A percentile compares a stretch with the other conserved stretches of the same genome.
Evolutionary conservation across 768 basidiomycete genomes (phyloP).

Genomic region (Lactifluus volemus): DNA sequence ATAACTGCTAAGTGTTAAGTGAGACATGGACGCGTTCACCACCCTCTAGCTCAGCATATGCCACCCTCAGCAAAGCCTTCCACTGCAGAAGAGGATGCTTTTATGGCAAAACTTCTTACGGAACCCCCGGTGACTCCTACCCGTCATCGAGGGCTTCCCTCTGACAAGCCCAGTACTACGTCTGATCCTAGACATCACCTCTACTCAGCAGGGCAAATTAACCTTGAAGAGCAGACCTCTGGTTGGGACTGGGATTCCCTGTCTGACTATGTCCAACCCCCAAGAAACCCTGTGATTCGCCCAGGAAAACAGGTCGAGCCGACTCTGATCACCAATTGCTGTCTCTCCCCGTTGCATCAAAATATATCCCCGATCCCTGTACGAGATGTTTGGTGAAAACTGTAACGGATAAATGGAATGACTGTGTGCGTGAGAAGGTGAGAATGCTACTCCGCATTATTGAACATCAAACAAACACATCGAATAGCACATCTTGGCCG

Average conservation of each 20-base stretch:
- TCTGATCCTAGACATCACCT: background rate
- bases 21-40: background rate
- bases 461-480: background rate
- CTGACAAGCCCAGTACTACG: background rate
- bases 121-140: conserved; percentile 27
- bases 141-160: conserved; percentile 8
- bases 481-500: conserved; percentile 44
- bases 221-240: conserved; percentile 5
- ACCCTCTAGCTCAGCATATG: background rate
- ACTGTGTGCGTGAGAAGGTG: conserved; percentile 14
- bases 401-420: conserved; percentile 2
- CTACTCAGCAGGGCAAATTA: conserved; percentile 5
- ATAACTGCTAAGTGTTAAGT: too few relatives aligned
- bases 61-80: conserved; percentile 33
- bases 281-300: conserved; percentile 4
- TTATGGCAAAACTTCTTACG: conserved; percentile 46
- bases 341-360: background rate
- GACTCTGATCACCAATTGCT: background rate
- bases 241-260: conserved; percentile 20
- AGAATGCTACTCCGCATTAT: background rate
- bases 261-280: conserved; percentile 20
- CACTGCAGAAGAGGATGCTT: conserved; percentile 44
- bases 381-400: conserved; percentile 7
- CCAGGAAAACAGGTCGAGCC: background rate
- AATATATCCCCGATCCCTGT: conserved; percentile 12